Percentiles rank a stretch among this genome's conserved stretches.
phyloP scores from a whole-genome alignment of 345 rosid genomes.

The Microthlaspi erraticum region DNA sequence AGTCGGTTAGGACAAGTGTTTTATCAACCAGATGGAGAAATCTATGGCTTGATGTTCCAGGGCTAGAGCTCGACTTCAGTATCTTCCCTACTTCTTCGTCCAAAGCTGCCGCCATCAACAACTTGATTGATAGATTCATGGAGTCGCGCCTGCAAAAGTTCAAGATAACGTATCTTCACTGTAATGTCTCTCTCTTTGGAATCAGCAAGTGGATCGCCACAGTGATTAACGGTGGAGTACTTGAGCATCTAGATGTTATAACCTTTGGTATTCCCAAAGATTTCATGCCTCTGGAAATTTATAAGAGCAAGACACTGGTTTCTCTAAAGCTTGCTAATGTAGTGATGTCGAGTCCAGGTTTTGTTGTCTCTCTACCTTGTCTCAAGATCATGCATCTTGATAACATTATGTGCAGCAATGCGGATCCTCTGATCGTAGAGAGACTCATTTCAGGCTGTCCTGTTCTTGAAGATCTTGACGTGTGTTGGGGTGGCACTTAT shows the following conservation, averaged over 20 bases:
- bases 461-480: slow-evolving; percentile 11
- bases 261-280: no score
- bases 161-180: no score
- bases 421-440: not conserved
- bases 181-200: not conserved
- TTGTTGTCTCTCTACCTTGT: slow-evolving; percentile 16
- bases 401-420: not conserved
- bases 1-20: no score
- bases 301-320: slow-evolving; percentile 7
- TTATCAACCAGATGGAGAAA: no score
- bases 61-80: no score
- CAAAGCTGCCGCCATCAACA: no score
- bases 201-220: slow-evolving; percentile 1
- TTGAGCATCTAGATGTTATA: slow-evolving; percentile 7
- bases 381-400: slow-evolving; percentile 2
- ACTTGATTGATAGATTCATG: no score
- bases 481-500: not conserved
- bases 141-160: no score
- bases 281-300: not conserved
- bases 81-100: no score
- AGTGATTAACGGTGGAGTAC: not conserved
- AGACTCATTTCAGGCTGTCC: slow-evolving; percentile 19
- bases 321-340: not conserved
- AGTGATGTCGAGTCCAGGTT: not conserved
- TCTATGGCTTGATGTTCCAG: no score